Percentiles rank a stretch among this genome's conserved stretches.
Conservation (phyloP, 2,329 filamentous ascomycete species). For the Neonectria punicea region DNA sequence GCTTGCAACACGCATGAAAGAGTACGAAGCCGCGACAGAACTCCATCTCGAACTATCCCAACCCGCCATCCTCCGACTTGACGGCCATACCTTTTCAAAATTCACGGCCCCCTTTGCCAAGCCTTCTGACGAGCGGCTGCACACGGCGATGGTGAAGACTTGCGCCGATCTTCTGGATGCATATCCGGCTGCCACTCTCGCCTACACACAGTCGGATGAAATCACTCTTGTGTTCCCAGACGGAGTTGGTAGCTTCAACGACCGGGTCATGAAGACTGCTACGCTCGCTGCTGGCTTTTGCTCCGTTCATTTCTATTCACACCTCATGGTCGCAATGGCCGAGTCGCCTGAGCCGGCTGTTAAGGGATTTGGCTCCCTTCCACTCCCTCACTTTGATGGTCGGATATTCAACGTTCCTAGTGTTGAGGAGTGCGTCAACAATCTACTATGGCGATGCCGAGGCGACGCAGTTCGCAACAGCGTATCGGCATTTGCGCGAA, state of each 20-base stretch:
- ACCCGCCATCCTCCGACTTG: slow-evolving; percentile 30
- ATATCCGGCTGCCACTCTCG: slow-evolving; percentile 22
- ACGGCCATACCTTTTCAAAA: slow-evolving; percentile 32
- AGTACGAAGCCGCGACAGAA: slow-evolving; percentile 25
- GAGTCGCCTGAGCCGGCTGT: slow-evolving; percentile 25
- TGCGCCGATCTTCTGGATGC: slow-evolving; percentile 26
- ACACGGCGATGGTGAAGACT: slow-evolving; percentile 30
- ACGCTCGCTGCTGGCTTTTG: slow-evolving; percentile 29
- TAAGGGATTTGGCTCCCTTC: slow-evolving; percentile 13
- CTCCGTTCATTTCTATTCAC: slow-evolving; percentile 30
- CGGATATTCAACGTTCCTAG: slow-evolving; percentile 27
- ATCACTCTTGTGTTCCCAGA: slow-evolving; percentile 32
- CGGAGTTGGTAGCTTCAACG: slow-evolving; percentile 30
- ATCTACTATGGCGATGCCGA: slow-evolving; percentile 29
- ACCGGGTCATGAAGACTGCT: slow-evolving; percentile 27
- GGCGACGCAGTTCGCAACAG: slow-evolving; percentile 30
- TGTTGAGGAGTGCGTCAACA: slow-evolving; percentile 29
- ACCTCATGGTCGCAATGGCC: slow-evolving; percentile 20
- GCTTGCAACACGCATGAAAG: slow-evolving; percentile 28
- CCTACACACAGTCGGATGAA: slow-evolving; percentile 32
- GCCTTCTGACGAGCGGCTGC: slow-evolving; percentile 28
- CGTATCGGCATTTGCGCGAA: slow-evolving; percentile 27
- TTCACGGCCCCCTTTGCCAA: slow-evolving; percentile 29
- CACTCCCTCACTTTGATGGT: slow-evolving; percentile 26
- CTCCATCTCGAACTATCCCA: slow-evolving; percentile 17